phyloP scores from a whole-genome alignment of 345 rosid genomes.

The Mangifera indica region DNA sequence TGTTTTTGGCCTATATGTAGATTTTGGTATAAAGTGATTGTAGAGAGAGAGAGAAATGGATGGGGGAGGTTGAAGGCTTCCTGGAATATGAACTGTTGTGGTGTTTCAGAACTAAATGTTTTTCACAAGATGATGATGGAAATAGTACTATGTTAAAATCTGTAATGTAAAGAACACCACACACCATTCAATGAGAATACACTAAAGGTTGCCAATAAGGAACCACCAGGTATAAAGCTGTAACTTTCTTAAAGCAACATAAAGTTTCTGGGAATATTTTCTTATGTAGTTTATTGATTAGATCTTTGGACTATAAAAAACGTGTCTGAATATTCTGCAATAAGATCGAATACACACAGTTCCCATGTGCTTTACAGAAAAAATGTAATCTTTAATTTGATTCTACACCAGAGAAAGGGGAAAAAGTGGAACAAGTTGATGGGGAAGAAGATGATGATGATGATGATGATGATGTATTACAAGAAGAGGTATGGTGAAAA shows the following conservation, averaged over 20 bases:
- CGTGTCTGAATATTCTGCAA: conserved; percentile 10
- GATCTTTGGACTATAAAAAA: background rate
- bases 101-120: background rate
- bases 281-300: background rate
- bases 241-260: background rate
- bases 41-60: conserved; percentile 7
- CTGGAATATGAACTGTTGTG: background rate
- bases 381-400: background rate
- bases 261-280: background rate
- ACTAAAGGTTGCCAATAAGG: background rate
- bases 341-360: background rate
- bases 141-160: background rate
- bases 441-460: conserved; percentile 17
- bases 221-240: background rate
- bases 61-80: conserved; percentile 17
- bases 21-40: background rate
- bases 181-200: too few relatives aligned
- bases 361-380: background rate
- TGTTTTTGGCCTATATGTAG: conserved; percentile 4
- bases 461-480: conserved; percentile 11
- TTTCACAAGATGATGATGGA: background rate
- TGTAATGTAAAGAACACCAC: background rate
- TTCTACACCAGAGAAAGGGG: background rate
- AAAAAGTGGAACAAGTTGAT: conserved; percentile 8
- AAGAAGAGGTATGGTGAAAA: conserved; percentile 36